Percentiles rank a stretch among this genome's conserved stretches.
These are phyloP conservation scores for Microbotryum intermedium DNA, from an alignment of 1,284 basidiomycete genomes.

Conservation along the genomic window DNA sequence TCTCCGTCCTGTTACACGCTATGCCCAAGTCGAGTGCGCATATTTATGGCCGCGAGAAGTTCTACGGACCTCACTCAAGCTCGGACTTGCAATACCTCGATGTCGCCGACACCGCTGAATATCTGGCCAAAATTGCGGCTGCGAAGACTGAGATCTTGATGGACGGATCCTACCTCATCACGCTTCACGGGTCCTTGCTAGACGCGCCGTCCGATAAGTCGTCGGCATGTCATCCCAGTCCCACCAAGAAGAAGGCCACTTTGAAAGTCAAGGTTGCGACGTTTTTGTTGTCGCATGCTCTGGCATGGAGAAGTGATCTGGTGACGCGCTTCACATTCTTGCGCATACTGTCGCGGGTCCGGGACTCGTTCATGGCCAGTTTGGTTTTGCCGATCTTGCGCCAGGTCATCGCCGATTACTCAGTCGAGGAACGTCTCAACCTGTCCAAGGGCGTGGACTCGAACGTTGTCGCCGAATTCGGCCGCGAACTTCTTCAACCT, in stretches of 20 bases:
- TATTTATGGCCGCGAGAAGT: constrained; percentile 70
- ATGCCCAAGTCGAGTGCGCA: constrained; percentile 44
- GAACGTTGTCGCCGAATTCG: constrained; percentile 38
- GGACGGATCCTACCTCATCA: constrained; percentile 56
- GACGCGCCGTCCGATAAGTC: constrained; percentile 45
- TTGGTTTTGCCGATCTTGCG: constrained; percentile 57
- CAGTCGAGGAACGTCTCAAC: constrained; percentile 3
- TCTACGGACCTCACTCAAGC: constrained; percentile 70
- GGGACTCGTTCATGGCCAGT: constrained; percentile 56
- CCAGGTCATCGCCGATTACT: constrained; percentile 38
- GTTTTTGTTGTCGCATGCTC: constrained; percentile 73
- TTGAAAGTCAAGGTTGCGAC: constrained; percentile 66
- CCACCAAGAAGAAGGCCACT: constrained; percentile 51
- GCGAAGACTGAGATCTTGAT: constrained; percentile 57
- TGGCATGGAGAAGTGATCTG: constrained; percentile 52
- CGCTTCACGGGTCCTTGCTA: constrained; percentile 57
- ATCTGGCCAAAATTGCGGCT: constrained; percentile 53
- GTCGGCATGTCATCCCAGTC: neutral
- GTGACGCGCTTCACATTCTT: constrained; percentile 48
- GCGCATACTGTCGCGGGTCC: constrained; percentile 51
- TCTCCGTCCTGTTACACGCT: constrained; percentile 46
- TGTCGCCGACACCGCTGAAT: constrained; percentile 58
- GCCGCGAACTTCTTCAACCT: constrained; percentile 48
- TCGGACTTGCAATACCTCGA: constrained; percentile 51
- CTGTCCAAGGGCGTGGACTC: constrained; percentile 13